Percentiles rank a stretch among this genome's conserved stretches.
phyloP scores from a whole-genome alignment of 257 asterid species.

The Avicennia marina region DNA sequence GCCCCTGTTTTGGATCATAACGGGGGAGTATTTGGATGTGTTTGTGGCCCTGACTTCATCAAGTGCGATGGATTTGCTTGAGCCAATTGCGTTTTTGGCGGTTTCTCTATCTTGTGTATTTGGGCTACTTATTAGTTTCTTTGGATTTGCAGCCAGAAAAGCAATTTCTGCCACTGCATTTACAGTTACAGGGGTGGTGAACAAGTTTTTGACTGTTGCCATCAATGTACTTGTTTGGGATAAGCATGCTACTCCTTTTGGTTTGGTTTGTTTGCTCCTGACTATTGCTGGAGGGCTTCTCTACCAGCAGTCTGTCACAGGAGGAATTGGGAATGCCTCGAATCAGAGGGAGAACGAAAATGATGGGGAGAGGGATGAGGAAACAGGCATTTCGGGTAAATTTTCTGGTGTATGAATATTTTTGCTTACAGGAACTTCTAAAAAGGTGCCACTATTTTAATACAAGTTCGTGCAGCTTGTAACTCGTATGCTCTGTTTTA shows the following conservation, averaged over 20 bases:
- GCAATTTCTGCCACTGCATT: slow-evolving; percentile 96
- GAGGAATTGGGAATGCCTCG: slow-evolving; percentile 40
- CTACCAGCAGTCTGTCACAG: slow-evolving; percentile 94
- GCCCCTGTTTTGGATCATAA: slow-evolving; percentile 78
- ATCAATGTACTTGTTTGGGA: slow-evolving; percentile 96
- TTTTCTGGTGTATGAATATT: slow-evolving; percentile 42
- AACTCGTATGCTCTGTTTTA: no score
- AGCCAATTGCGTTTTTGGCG: slow-evolving; percentile 59
- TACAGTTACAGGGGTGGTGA: slow-evolving; percentile 94
- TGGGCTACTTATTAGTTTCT: slow-evolving; percentile 95
- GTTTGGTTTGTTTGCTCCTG: slow-evolving; percentile 72
- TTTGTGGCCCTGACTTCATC: slow-evolving; percentile 47
- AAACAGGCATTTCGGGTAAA: slow-evolving; percentile 46
- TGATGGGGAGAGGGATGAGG: slow-evolving; percentile 43
- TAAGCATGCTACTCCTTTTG: slow-evolving; percentile 89
- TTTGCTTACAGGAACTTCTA: slow-evolving; percentile 18
- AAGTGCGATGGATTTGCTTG: slow-evolving; percentile 41
- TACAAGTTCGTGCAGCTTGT: no score
- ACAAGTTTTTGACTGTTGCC: slow-evolving; percentile 88
- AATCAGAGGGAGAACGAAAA: slow-evolving; percentile 38
- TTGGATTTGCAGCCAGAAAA: slow-evolving; percentile 93
- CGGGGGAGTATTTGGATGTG: slow-evolving; percentile 87
- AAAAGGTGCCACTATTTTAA: slow-evolving; percentile 16
- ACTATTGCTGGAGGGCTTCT: slow-evolving; percentile 86
- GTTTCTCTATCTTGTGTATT: slow-evolving; percentile 86